Base-by-base conservation (phyloP, 805 yeast genomes). In the Grigorovia jiainica region DNA sequence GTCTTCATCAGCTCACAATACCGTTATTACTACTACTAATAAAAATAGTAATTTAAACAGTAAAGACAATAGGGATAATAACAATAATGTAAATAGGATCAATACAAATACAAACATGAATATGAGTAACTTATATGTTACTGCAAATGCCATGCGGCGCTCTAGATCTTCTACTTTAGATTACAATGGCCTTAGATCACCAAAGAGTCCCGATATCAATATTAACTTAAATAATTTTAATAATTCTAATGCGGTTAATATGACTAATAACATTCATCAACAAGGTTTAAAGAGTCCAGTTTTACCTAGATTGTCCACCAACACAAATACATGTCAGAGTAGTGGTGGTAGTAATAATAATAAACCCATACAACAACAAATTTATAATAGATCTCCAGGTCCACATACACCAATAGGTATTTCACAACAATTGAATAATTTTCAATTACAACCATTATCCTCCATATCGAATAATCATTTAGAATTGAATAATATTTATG, bases 401-500 rank as follows among this genome's bases (percentile, higher is more conserved):
- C 15, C 31, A 27, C 11, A 27, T 27, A 27, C n/a, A 4, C 16
- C 34, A 3, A 3, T 38, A 8, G 9, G 33, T 5, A 36, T 36
- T 11, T 23, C 30, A 6, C 29, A 36, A 11, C 39, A 36, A 18
- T 25, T 18, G 8, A 25, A 27, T 21, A 39, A 38, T 16, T 25
- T 39, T 23, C 41, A 39, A 24, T 39, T 39, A 21, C 41, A 39
- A 20, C 41, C 41, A 17, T 32, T 39, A 20, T 23, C 36, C 5
- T 21, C 27, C 15, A 19, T 4, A 15, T 15, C 5, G 7, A 16
- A 15, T 16, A 13, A 7, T 27, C 11, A 3, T 27, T 6, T 13
- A 4, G 31, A 11, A 13, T 7, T 27, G 11, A 13, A 13, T 13
- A 10, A n/a, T 27, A 10, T 27, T 15, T 27, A 27, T 27, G n/a